A percentile compares a stretch with the other conserved stretches of the same genome.
Evolutionary conservation across 192 early-diverging fungal species (phyloP).

Genomic region (Pilobolus umbonatus): DNA sequence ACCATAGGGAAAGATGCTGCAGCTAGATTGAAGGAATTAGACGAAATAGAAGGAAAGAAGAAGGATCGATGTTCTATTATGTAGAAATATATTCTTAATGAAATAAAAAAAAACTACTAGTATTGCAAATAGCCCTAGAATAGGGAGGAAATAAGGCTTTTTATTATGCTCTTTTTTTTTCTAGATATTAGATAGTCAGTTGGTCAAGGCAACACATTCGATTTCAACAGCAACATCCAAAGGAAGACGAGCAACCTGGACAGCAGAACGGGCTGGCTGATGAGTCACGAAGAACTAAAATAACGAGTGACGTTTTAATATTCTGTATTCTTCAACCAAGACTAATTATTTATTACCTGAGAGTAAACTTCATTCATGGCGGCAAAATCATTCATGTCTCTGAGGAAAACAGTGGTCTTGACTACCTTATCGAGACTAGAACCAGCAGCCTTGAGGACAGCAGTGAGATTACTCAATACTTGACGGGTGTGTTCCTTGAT

Average conservation of each 20-base stretch:
- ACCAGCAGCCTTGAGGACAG: slow-evolving; percentile 77
- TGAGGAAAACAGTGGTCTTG: slow-evolving; percentile 96
- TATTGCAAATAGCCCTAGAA: too few relatives aligned
- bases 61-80: slow-evolving; percentile 26
- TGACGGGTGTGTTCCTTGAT: slow-evolving; percentile 43
- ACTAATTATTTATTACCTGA: slow-evolving; percentile 38
- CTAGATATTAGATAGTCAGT: slow-evolving; percentile 28
- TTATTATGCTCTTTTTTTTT: too few relatives aligned
- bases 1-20: slow-evolving; percentile 30
- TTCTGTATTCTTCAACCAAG: not conserved
- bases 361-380: slow-evolving; percentile 89
- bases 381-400: slow-evolving; percentile 87
- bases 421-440: slow-evolving; percentile 80
- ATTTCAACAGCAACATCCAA: slow-evolving; percentile 91
- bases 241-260: slow-evolving; percentile 91
- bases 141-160: too few relatives aligned
- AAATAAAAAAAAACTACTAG: not conserved
- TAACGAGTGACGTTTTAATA: not conserved
- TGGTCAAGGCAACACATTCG: slow-evolving; percentile 79
- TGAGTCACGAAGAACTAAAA: slow-evolving; percentile 53
- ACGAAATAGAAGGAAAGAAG: slow-evolving; percentile 2
- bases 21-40: slow-evolving; percentile 15
- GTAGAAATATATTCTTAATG: slow-evolving; percentile 13
- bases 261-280: slow-evolving; percentile 69
- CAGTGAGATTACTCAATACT: slow-evolving; percentile 77